Base-by-base conservation (phyloP, 441 rosid genomes). In the Pelargonium citronellum region DNA sequence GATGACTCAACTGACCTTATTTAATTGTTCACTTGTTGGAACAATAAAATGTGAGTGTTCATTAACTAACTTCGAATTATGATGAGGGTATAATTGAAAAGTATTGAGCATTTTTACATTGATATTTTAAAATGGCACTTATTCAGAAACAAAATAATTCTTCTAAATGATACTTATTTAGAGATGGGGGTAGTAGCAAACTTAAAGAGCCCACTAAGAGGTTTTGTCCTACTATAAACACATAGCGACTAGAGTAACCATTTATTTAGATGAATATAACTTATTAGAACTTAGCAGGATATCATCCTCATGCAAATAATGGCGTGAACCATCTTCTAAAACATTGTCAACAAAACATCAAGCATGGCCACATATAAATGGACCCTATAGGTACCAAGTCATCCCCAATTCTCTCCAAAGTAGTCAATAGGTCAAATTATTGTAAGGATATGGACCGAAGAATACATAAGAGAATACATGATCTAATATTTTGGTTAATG, bases 221-320 rank as follows among this genome's bases (percentile, higher is more conserved):
- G n/a, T n/a, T 8, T 20, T n/a, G 8, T 4, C 20, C n/a, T n/a
- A 5, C 20, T 15, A 15, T 53, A 53, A 53, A 53, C 66, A 22
- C 16, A 27, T 43, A 27, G 15, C 16, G 57, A 24, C 67, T 58
- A 7, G 61, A 43, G 70, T 20, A 73, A 44, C 67, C 67, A 16
- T 37, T 2, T 15, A n/a, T 1, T 44, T 7, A 47, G 27, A 4
- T 7, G 2, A 51, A 13, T 17, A 1, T 15, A 55, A 55, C 24
- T 15, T 15, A 51, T 51, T 51, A 51, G 58, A 51, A n/a, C 15
- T 6, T 58, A 19, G 63, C 47, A 43, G 47, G 7, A 43, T 43
- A 43, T 2, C 9, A 43, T 43, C 7, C 4, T 47, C 64, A 34
- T 47, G 4, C 30, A 44, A 0, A 39, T 8, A 0, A 47, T n/a